Evolutionary conservation across 2,329 filamentous ascomycete species (phyloP).

Genomic region (Aureobasidium sp.): DNA sequence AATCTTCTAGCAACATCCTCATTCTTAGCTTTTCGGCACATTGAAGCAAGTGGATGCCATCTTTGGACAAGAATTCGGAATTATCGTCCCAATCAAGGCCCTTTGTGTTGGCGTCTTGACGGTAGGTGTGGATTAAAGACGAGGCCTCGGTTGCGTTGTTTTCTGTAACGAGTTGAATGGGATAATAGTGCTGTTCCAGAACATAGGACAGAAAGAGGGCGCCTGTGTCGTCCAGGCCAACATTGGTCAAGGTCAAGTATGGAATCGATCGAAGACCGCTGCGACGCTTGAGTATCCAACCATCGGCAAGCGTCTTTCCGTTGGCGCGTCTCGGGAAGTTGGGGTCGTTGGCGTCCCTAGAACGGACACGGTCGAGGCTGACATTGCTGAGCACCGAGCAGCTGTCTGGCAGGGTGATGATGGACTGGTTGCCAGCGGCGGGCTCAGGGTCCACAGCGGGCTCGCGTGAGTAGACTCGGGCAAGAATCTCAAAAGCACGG

Average conservation of each 20-base stretch:
- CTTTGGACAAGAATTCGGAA: constrained; percentile 20
- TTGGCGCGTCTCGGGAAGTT: constrained; percentile 11
- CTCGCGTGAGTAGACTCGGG: constrained; percentile 32
- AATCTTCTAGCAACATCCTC: constrained; percentile 1
- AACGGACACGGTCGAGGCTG: not conserved
- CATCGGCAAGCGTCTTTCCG: constrained; percentile 14
- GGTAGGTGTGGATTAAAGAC: constrained; percentile 23
- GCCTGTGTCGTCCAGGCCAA: constrained; percentile 28
- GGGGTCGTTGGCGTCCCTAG: not conserved
- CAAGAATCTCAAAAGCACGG: constrained; percentile 37
- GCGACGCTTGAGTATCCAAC: constrained; percentile 17
- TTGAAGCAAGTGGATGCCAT: constrained; percentile 26
- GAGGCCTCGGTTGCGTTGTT: constrained; percentile 24
- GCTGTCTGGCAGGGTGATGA: constrained; percentile 20
- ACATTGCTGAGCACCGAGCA: constrained; percentile 8
- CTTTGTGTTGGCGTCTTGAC: constrained; percentile 20
- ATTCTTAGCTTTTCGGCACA: constrained; percentile 20
- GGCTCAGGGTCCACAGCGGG: constrained; percentile 23
- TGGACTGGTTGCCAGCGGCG: constrained; percentile 17
- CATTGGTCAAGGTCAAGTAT: constrained; percentile 29
- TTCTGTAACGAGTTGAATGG: constrained; percentile 26
- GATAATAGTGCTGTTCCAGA: constrained; percentile 30
- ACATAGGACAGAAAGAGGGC: constrained; percentile 34
- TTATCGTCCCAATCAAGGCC: constrained; percentile 29
- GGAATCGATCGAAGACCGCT: constrained; percentile 32